Percentiles rank a stretch among this genome's conserved stretches.
phyloP scores from a whole-genome alignment of 352 stramenopile genomes.

The Phytophthora pistaciae region DNA sequence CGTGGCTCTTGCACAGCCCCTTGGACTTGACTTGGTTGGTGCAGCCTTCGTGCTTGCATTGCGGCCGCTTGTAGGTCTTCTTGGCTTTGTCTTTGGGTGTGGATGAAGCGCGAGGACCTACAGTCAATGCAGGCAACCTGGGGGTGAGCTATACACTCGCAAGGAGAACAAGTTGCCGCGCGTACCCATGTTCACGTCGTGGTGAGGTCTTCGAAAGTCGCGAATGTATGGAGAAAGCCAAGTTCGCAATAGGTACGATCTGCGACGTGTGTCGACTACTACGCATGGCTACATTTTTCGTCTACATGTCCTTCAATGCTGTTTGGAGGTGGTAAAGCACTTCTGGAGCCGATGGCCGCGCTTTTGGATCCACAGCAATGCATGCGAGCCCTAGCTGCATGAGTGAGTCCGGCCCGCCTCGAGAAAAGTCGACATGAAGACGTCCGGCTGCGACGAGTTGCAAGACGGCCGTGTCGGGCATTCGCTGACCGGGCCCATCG shows the following conservation, averaged over 20 bases:
- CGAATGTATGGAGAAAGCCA: background rate
- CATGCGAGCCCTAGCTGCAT: slow-evolving; percentile 24
- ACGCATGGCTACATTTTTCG: slow-evolving; percentile 8
- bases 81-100: slow-evolving; percentile 4
- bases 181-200: background rate
- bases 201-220: background rate
- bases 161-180: background rate
- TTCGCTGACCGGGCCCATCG: background rate
- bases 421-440: slow-evolving; percentile 30
- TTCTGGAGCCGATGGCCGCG: slow-evolving; percentile 28
- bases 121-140: background rate
- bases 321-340: slow-evolving; percentile 23
- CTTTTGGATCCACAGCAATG: slow-evolving; percentile 16
- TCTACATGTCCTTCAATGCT: slow-evolving; percentile 2
- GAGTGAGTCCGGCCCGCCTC: slow-evolving; percentile 1
- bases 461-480: slow-evolving; percentile 24
- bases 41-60: slow-evolving; percentile 31
- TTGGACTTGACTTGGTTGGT: slow-evolving; percentile 36
- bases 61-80: slow-evolving; percentile 21
- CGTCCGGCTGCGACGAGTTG: slow-evolving; percentile 35
- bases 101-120: background rate
- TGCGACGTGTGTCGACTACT: slow-evolving; percentile 12
- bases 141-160: background rate
- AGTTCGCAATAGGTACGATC: slow-evolving; percentile 17
- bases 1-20: slow-evolving; percentile 35